Conservation (phyloP, 495 filamentous ascomycete genomes). For the Margaritispora aquatica region DNA sequence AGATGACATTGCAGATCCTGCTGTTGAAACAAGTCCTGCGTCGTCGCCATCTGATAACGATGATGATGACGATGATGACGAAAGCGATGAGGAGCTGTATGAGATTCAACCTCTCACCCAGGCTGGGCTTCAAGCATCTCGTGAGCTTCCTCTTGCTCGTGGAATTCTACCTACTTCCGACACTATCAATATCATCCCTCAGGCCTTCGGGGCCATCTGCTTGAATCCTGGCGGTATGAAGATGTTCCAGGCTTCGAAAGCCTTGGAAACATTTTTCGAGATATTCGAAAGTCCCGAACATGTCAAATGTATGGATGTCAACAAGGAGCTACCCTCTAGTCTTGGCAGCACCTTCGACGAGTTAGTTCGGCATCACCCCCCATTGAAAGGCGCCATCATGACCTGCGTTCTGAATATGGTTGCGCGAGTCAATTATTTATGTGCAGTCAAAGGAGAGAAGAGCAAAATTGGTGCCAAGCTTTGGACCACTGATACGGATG, state of each 20-base stretch:
- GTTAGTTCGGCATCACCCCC: conserved; percentile 86
- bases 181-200: conserved; percentile 77
- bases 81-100: conserved; percentile 5
- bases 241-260: conserved; percentile 77
- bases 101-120: conserved; percentile 7
- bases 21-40: conserved; percentile 6
- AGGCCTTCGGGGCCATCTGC: conserved; percentile 89
- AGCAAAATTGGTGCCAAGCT: conserved; percentile 74
- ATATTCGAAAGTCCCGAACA: conserved; percentile 91
- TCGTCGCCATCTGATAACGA: conserved; percentile 9
- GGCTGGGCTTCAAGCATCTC: conserved; percentile 30
- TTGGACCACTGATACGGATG: conserved; percentile 46
- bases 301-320: conserved; percentile 70
- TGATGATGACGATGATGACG: no score
- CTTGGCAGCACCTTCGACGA: conserved; percentile 89
- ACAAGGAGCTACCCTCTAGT: conserved; percentile 55
- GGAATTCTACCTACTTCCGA: conserved; percentile 82
- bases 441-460: conserved; percentile 56
- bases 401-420: conserved; percentile 79
- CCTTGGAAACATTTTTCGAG: conserved; percentile 81
- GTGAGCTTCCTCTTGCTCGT: conserved; percentile 46
- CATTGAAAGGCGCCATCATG: conserved; percentile 71
- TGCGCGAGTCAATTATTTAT: conserved; percentile 64
- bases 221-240: conserved; percentile 84
- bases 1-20: neutral